Evolutionary conservation across 2,329 filamentous ascomycete species (phyloP), one percentile per base, ranked within the genome.

Genomic region (Leptographium radiaticola): DNA sequence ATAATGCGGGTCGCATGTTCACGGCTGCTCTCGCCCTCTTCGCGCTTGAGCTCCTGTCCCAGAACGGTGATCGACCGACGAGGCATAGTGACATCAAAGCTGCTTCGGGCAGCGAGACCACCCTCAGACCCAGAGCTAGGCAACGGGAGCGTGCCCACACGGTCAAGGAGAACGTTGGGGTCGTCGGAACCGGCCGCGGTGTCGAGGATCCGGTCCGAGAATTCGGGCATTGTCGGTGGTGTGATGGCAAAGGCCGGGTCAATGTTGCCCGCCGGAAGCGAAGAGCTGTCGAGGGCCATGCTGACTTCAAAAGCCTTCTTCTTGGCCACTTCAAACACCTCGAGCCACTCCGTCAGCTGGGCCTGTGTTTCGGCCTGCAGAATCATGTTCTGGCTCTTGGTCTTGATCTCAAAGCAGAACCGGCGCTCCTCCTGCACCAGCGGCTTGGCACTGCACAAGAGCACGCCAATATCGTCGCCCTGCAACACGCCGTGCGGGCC

Each of bases 371-470:
- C 93, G 6, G 91, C 87, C 69, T 98, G 93, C 4, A 98, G 75
- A 56, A 96, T 73, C 58, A 95, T 83, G 50, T 84, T 93, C 58
- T 87, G 87, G 63, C 88, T 95, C 68, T 96, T 98, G 2, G 93
- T 98, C 74, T 97, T 98, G 63, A 98, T 86, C 68, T 98, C 93
- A 63, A 98, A 96, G 66, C 93, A 97, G 68, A 97, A 98, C 16
- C 93, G 81, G 42, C 93, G 82, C 63, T 98, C 93, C 68, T 98
- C 93, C 60, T 88, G 84, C 51, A 94, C 86, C 0, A 90, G 89
- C 18, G 90, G 89, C 62, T 91, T 88, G 49, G 93, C 86, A 63
- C 88, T 95, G 71, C 93, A 98, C 42, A 98, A 80, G 52, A 98
- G 71, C 4, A 98, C 90, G 43, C 93, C 93, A 57, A 95, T 95